phyloP scores from a whole-genome alignment of 305 asterid species.

The Ajuga reptans region DNA sequence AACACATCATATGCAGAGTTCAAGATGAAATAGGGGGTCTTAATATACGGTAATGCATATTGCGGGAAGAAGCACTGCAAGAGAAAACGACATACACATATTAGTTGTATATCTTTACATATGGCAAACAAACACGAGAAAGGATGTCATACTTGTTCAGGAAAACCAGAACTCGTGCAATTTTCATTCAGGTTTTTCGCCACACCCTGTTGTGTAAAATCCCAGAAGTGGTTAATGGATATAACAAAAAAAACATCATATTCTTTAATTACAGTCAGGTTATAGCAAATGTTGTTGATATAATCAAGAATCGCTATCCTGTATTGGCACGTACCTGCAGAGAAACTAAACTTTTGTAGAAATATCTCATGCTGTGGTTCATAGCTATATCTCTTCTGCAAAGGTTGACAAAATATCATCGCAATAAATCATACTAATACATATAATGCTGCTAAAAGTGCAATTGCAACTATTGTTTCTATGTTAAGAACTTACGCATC shows the following conservation, averaged over 20 bases:
- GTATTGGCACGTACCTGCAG: conserved; percentile 46
- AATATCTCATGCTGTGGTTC: conserved; percentile 63
- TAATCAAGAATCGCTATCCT: neutral
- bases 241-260: neutral
- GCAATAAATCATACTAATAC: neutral
- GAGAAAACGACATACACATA: neutral
- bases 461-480: neutral
- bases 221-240: neutral
- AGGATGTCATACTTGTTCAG: conserved; percentile 47
- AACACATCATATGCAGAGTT: conserved; percentile 82
- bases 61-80: conserved; percentile 95
- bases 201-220: conserved; percentile 44
- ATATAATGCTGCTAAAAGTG: neutral
- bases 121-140: conserved; percentile 4
- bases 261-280: neutral
- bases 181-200: conserved; percentile 50
- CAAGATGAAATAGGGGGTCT: conserved; percentile 72
- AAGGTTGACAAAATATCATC: conserved; percentile 9
- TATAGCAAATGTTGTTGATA: neutral
- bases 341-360: conserved; percentile 45
- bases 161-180: conserved; percentile 52
- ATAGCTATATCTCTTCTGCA: conserved; percentile 68
- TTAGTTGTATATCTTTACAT: neutral
- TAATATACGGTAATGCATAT: conserved; percentile 54
- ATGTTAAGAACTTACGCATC: conserved; percentile 52